A percentile compares a stretch with the other conserved stretches of the same genome.
phyloP scores from a whole-genome alignment of 1,284 basidiomycete genomes.

The Anthracocystis panici-leucophaei region DNA sequence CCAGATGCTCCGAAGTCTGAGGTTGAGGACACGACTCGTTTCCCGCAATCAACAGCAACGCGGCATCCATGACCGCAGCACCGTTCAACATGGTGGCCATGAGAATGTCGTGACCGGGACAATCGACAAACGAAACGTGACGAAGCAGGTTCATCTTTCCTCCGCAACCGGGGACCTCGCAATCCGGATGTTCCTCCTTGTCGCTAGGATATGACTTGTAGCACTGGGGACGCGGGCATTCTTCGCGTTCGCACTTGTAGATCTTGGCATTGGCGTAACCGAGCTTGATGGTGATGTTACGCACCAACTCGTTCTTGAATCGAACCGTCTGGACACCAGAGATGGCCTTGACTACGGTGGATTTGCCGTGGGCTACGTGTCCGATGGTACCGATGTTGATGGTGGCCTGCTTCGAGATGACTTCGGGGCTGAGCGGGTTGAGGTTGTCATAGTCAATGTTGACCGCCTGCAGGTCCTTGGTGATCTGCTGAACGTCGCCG shows the following conservation, averaged over 20 bases:
- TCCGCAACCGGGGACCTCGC: conserved; percentile 91
- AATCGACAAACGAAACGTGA: conserved; percentile 88
- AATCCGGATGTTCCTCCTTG: conserved; percentile 92
- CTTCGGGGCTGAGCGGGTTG: conserved; percentile 91
- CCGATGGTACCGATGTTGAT: conserved; percentile 70
- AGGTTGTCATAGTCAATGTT: conserved; percentile 72
- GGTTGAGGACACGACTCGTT: conserved; percentile 99
- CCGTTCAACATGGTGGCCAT: conserved; percentile 99
- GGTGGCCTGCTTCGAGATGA: conserved; percentile 93
- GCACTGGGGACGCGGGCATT: conserved; percentile 91
- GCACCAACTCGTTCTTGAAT: conserved; percentile 89
- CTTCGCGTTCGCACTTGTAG: conserved; percentile 94
- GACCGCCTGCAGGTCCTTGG: conserved; percentile 43
- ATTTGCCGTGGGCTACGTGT: conserved; percentile 85
- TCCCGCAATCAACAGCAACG: conserved; percentile 90
- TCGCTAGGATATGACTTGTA: conserved; percentile 92
- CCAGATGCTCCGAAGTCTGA: conserved; percentile 97
- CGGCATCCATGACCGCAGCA: conserved; percentile 98
- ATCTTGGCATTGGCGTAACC: conserved; percentile 99
- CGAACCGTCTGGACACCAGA: conserved; percentile 99
- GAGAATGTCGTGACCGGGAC: conserved; percentile 75
- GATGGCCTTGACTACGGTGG: conserved; percentile 98
- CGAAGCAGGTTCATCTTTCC: conserved; percentile 87
- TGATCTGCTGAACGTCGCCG: conserved; percentile 44
- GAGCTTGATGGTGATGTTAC: conserved; percentile 99